phyloP scores from a whole-genome alignment of 148 eudicot genomes.

The Chenopodium suecicum region DNA sequence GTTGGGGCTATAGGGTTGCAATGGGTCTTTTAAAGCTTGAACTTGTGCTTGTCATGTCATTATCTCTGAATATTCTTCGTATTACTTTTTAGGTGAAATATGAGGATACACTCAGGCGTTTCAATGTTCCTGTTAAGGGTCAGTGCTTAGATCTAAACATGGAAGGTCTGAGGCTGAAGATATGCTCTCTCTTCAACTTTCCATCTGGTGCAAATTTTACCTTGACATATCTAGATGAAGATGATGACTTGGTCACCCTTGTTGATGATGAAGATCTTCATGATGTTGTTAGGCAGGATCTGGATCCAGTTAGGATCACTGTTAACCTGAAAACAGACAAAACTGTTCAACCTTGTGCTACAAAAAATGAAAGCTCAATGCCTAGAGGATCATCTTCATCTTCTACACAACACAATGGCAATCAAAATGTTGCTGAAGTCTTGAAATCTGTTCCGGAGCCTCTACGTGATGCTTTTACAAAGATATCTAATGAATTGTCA shows the following conservation, averaged over 20 bases:
- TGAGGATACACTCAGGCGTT: slow-evolving; percentile 81
- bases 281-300: slow-evolving; percentile 66
- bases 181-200: slow-evolving; percentile 57
- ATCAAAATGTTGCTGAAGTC: slow-evolving; percentile 36
- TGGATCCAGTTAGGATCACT: slow-evolving; percentile 76
- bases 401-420: slow-evolving; percentile 27
- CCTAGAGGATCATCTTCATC: slow-evolving; percentile 37
- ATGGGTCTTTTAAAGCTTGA: not conserved
- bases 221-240: slow-evolving; percentile 84
- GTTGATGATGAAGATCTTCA: slow-evolving; percentile 75
- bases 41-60: not conserved
- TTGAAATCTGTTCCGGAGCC: slow-evolving; percentile 59
- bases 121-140: slow-evolving; percentile 50
- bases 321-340: slow-evolving; percentile 44
- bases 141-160: slow-evolving; percentile 50
- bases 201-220: slow-evolving; percentile 43
- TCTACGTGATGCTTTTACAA: slow-evolving; percentile 39
- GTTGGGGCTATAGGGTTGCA: not conserved
- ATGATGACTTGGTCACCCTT: slow-evolving; percentile 68
- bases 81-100: slow-evolving; percentile 54
- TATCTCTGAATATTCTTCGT: not conserved
- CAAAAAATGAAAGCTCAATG: slow-evolving; percentile 44
- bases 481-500: slow-evolving; percentile 46
- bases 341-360: slow-evolving; percentile 22
- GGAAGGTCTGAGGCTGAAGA: slow-evolving; percentile 56